A percentile compares a stretch with the other conserved stretches of the same genome.
Evolutionary conservation across 306 rosid species (phyloP).

Genomic region (Spatholobus suberectus): DNA sequence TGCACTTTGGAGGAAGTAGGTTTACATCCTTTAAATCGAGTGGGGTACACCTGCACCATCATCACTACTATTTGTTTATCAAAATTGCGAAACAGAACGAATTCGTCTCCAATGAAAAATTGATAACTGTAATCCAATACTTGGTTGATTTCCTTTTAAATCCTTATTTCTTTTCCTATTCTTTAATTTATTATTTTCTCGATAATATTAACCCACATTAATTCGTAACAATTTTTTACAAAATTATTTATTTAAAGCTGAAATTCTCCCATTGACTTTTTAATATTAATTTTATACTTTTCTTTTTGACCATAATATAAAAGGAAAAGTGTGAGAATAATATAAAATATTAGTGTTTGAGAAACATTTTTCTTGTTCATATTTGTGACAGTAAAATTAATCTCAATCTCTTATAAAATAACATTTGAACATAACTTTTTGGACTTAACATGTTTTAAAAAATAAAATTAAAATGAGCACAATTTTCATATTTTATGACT

Average conservation of each 20-base stretch:
- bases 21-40: not conserved
- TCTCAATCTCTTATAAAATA: not conserved
- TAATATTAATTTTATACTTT: no score
- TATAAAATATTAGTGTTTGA: not conserved
- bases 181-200: not conserved
- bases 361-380: not conserved
- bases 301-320: no score
- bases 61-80: not conserved
- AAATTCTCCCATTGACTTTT: no score
- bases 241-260: no score
- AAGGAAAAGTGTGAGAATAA: not conserved
- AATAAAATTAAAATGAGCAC: not conserved
- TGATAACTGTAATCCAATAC: not conserved
- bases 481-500: not conserved
- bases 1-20: not conserved
- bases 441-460: not conserved
- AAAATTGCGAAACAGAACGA: not conserved
- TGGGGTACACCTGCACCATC: slow-evolving; percentile 17
- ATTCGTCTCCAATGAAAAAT: not conserved
- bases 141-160: not conserved
- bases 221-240: no score
- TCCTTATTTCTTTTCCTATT: not conserved
- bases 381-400: not conserved
- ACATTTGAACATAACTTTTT: not conserved
- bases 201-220: not conserved